Evolutionary conservation across 768 basidiomycete genomes (phyloP), one percentile per base, ranked within the genome.

Genomic region (Pulveroboletus ravenelii): DNA sequence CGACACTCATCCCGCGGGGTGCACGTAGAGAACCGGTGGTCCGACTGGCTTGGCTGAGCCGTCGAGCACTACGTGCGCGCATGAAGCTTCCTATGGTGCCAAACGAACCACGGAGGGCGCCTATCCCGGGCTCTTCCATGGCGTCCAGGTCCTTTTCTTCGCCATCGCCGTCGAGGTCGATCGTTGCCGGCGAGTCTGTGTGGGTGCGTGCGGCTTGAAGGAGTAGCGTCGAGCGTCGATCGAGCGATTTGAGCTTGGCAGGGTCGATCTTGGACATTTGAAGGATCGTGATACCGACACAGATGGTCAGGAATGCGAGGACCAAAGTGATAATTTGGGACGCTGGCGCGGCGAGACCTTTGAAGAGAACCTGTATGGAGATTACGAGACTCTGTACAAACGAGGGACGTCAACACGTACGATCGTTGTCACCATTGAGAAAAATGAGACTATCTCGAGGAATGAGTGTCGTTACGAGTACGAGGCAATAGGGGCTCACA

Each of bases 201-300:
- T 84, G 81, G 20, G 74, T 64, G 17, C 84, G 80, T 2, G 91
- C 79, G n/a, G 91, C 94, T 67, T 90, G 84, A 30, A 99, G 78
- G 20, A 99, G 81, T 42, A 97, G 79, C 0, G 96, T 97, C 1
- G 90, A 88, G 31, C 87, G 79, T 15, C 95, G 78, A 65, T 98
- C 96, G 60, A 99, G 86, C 42, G 82, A 81, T 51, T 74, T 74
- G 62, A 97, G 77, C 47, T 82, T 70, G 17, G 74, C 76, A 10
- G 96, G 95, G 63, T 99, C 95, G 57, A 98, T 82, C 72, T 91
- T 91, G 66, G 87, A 91, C 81, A 95, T 87, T 70, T 99, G 96
- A 8, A 99, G 82, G 56, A 99, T 84, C 29, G 88, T 89, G 66
- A 98, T 97, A 17, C 95, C 95, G 18, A 91, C 71, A 62, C 89